phyloP scores from a whole-genome alignment of 257 asterid species.

The Solanum etuberosum region DNA sequence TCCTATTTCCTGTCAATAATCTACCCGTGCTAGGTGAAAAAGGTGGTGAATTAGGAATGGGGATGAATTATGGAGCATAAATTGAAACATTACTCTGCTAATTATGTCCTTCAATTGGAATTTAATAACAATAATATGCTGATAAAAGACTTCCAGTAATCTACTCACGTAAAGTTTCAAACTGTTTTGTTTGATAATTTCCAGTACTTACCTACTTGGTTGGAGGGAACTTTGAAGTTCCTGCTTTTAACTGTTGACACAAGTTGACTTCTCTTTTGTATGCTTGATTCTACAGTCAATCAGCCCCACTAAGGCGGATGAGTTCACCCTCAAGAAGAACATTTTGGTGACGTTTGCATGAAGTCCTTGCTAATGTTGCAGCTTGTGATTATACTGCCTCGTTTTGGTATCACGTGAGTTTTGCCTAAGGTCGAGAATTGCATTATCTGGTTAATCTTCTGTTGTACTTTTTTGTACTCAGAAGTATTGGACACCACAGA shows the following conservation, averaged over 20 bases:
- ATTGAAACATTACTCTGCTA: background rate
- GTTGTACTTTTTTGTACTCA: background rate
- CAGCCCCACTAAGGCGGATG: constrained; percentile 69
- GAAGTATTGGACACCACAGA: background rate
- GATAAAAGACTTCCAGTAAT: background rate
- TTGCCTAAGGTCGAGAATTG: constrained; percentile 5
- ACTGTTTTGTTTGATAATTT: background rate
- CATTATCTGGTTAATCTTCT: constrained; percentile 6
- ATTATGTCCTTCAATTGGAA: background rate
- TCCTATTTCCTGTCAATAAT: background rate
- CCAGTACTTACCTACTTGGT: background rate
- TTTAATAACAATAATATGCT: background rate
- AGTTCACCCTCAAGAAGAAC: constrained; percentile 80
- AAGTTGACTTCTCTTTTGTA: background rate
- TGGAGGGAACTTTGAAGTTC: background rate
- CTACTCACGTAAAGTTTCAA: background rate
- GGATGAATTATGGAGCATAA: background rate
- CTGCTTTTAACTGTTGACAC: background rate
- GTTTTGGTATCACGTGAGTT: background rate
- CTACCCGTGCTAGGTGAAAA: background rate
- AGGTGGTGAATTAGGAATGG: background rate
- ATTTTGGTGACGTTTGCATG: constrained; percentile 50
- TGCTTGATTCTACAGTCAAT: constrained; percentile 46
- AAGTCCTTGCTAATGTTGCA: constrained; percentile 8
- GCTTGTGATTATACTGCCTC: background rate